phyloP scores from a whole-genome alignment of 164 flowering plant species.

The Magnolia changhungtana region DNA sequence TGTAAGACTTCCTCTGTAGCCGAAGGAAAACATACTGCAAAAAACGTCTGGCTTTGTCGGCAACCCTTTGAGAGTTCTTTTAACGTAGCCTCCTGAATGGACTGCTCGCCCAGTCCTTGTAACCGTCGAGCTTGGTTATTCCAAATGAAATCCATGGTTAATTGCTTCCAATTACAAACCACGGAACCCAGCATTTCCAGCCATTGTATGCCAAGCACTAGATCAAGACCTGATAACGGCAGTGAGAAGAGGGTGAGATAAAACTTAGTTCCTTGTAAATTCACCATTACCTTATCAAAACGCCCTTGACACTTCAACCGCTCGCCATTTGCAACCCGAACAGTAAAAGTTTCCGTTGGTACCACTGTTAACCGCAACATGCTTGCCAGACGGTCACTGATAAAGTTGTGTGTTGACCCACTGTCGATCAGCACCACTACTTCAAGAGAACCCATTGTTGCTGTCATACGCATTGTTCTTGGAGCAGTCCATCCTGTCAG shows the following conservation, averaged over 20 bases:
- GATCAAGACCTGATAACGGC: neutral
- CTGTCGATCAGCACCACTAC: slow-evolving; percentile 3
- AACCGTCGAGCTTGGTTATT: neutral
- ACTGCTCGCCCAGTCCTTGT: neutral
- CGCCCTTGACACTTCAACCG: neutral
- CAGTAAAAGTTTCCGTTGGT: slow-evolving; percentile 7
- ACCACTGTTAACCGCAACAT: neutral
- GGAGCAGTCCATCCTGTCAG: slow-evolving; percentile 12
- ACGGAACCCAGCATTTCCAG: neutral
- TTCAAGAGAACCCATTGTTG: slow-evolving; percentile 3
- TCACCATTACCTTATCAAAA: neutral
- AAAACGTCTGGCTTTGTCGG: too few species aligned
- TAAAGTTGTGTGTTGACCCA: slow-evolving; percentile 11
- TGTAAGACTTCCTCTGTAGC: too few species aligned
- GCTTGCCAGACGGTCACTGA: neutral
- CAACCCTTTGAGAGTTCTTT: too few species aligned
- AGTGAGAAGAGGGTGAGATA: neutral
- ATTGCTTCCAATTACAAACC: neutral
- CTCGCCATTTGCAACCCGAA: slow-evolving; percentile 14
- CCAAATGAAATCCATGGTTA: neutral
- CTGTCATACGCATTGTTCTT: slow-evolving; percentile 8
- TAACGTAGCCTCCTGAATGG: too few species aligned
- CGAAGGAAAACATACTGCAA: too few species aligned
- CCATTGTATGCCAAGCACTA: slow-evolving; percentile 4
- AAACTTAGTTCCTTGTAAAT: neutral